A percentile compares a stretch with the other conserved stretches of the same genome.
Evolutionary conservation across 176 grass and related monocot species (phyloP).

Genomic region (Triticum dicoccoides): DNA sequence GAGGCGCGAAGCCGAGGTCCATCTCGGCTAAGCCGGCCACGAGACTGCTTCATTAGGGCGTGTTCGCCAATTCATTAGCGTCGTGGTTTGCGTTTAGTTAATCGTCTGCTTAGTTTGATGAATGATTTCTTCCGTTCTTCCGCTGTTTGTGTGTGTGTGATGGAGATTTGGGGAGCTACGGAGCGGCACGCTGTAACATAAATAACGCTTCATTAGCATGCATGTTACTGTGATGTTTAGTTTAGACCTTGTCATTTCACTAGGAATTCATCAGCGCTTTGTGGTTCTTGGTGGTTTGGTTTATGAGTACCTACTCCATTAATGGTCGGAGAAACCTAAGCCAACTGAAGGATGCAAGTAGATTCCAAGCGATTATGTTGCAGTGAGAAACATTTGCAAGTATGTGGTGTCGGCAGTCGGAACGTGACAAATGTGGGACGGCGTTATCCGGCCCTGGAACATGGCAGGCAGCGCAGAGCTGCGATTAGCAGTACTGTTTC

Average conservation of each 20-base stretch:
- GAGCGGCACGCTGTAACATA: conserved; percentile 36
- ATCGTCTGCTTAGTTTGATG: not conserved
- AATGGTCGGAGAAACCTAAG: not conserved
- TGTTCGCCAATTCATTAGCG: conserved; percentile 17
- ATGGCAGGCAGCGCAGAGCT: not conserved
- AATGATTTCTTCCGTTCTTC: conserved; percentile 5
- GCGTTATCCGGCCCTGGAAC: not conserved
- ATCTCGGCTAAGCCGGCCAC: not conserved
- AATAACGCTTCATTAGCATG: conserved; percentile 30
- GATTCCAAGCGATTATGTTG: not conserved
- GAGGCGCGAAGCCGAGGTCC: conserved; percentile 26
- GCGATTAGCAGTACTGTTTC: not conserved
- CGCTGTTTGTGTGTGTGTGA: not conserved
- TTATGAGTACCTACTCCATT: not conserved
- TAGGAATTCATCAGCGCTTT: not conserved
- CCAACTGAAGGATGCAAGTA: not conserved
- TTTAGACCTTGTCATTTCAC: not conserved
- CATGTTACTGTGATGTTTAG: not conserved
- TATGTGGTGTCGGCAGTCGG: not conserved
- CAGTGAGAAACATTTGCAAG: not conserved
- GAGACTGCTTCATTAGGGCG: not conserved
- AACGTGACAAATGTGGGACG: not conserved
- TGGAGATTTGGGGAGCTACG: not conserved
- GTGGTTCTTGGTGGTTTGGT: not conserved
- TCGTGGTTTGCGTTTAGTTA: not conserved